Conservation (phyloP, 306 rosid species). For the Mimosa bimucronata region DNA sequence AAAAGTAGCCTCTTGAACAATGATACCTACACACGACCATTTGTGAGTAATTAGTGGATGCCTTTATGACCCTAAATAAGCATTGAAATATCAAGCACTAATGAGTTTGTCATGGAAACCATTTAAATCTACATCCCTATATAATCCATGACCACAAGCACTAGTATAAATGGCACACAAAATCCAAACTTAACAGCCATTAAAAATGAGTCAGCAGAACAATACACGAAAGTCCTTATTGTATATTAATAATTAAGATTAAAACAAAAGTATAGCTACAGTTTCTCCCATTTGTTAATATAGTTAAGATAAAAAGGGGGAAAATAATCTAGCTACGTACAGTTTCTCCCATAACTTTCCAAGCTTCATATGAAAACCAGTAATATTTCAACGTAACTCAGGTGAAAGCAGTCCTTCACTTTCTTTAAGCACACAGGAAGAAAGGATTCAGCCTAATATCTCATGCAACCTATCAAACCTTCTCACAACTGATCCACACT, state of each 20-base stretch:
- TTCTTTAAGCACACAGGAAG: not conserved
- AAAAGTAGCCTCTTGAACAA: conserved; percentile 91
- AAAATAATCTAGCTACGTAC: not conserved
- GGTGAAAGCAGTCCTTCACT: conserved; percentile 6
- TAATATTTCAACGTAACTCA: not conserved
- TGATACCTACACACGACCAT: conserved; percentile 67
- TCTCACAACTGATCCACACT: not conserved
- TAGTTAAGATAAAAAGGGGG: conserved; percentile 22
- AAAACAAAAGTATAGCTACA: conserved; percentile 10
- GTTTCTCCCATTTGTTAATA: conserved; percentile 13
- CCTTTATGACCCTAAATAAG: not conserved
- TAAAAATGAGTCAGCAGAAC: conserved; percentile 9
- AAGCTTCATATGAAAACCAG: not conserved
- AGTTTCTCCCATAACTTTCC: conserved; percentile 13
- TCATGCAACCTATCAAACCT: not conserved
- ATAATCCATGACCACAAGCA: conserved; percentile 16
- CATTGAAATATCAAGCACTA: conserved; percentile 16
- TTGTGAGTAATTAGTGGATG: conserved; percentile 19
- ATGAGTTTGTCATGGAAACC: conserved; percentile 13
- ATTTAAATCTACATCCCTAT: conserved; percentile 1
- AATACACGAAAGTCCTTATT: not conserved
- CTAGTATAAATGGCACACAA: conserved; percentile 7
- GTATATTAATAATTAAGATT: conserved; percentile 3
- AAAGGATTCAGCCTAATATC: not conserved
- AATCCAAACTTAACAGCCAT: not conserved